phyloP scores from a whole-genome alignment of 192 early-diverging fungal genomes.

The Radiomyces spectabilis region DNA sequence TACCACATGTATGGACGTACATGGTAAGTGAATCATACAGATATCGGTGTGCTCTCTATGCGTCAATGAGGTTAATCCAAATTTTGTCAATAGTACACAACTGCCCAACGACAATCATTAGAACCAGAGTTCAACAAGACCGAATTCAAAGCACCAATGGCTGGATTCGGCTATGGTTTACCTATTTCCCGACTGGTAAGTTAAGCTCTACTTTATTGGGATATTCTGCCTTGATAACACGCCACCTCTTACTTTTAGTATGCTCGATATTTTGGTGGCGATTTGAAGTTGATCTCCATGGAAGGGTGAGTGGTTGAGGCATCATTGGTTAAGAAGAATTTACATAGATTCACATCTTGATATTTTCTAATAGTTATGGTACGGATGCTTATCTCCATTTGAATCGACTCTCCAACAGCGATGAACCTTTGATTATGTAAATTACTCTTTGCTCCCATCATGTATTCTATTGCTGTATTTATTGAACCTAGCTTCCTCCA shows the following conservation, averaged over 20 bases:
- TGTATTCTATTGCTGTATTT: no score
- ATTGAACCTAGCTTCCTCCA: no score
- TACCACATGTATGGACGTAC: slow-evolving; percentile 91
- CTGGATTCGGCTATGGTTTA: slow-evolving; percentile 91
- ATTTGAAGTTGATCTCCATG: slow-evolving; percentile 89
- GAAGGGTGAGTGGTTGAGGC: slow-evolving; percentile 80
- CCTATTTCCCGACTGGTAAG: slow-evolving; percentile 67
- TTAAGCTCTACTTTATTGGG: no score
- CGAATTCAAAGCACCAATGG: slow-evolving; percentile 73
- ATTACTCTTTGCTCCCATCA: background rate
- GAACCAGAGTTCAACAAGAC: slow-evolving; percentile 68
- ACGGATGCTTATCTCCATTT: slow-evolving; percentile 96
- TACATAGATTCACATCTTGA: no score
- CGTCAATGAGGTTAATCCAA: background rate
- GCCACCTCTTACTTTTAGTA: slow-evolving; percentile 47
- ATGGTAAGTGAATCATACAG: no score
- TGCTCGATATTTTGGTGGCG: slow-evolving; percentile 94
- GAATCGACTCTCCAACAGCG: slow-evolving; percentile 81
- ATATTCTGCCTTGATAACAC: no score
- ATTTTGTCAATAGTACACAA: slow-evolving; percentile 45
- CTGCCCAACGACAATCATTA: slow-evolving; percentile 60
- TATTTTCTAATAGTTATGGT: slow-evolving; percentile 47
- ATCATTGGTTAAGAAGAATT: no score
- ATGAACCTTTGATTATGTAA: slow-evolving; percentile 71
- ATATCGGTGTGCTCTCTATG: no score